phyloP scores from a whole-genome alignment of 345 rosid genomes.

The Eucalyptus dawsonii region DNA sequence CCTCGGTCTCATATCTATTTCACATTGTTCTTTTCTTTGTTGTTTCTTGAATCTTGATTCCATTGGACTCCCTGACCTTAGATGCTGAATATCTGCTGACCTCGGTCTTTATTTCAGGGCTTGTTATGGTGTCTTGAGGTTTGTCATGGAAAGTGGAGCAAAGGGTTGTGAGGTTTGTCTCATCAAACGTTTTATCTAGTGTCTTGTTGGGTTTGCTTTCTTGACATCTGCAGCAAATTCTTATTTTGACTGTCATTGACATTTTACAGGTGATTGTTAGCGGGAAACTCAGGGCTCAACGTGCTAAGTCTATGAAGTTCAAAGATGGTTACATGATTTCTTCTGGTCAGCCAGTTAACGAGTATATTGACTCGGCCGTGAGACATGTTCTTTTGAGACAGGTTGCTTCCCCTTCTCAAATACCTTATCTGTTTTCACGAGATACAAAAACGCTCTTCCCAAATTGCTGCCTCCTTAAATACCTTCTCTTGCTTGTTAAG shows the following conservation, averaged over 20 bases:
- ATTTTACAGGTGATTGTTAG: constrained; percentile 74
- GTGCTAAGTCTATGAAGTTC: constrained; percentile 94
- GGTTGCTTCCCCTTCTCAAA: constrained; percentile 14
- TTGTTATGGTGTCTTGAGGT: constrained; percentile 81
- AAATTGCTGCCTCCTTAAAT: not conserved
- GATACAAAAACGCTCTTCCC: not conserved
- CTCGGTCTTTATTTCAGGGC: constrained; percentile 26
- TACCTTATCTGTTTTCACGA: not conserved
- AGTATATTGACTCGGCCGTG: constrained; percentile 86
- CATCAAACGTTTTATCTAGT: not conserved
- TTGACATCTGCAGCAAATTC: not conserved
- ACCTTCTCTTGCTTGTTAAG: not conserved
- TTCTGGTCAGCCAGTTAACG: constrained; percentile 85
- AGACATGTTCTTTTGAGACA: constrained; percentile 85
- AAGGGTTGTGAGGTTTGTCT: constrained; percentile 73
- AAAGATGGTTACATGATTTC: constrained; percentile 97
- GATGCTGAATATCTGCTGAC: not conserved
- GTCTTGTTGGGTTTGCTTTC: not conserved
- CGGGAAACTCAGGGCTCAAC: constrained; percentile 79
- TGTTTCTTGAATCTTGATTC: not conserved
- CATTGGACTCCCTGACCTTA: not conserved
- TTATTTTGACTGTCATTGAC: not conserved
- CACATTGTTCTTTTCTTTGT: not conserved
- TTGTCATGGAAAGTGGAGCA: constrained; percentile 83
- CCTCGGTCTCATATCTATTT: not conserved